Base-by-base conservation (phyloP, 768 basidiomycete genomes). In the Rhizopogon roseolus region DNA sequence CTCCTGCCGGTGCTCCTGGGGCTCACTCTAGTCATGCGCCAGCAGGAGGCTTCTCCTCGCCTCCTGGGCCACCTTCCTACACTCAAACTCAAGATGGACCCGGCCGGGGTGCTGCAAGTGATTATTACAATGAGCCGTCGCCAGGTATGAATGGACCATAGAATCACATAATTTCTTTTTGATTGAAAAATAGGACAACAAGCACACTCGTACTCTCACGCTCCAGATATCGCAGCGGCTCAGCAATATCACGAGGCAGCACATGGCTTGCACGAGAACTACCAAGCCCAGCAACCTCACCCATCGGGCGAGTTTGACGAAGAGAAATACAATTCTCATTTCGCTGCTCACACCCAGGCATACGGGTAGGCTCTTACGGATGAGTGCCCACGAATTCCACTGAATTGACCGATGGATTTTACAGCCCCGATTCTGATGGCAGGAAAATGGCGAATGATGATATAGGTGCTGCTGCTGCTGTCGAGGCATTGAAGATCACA, bases 401-500 rank as follows among this genome's bases (percentile, higher is more conserved):
- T 41, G 17, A 16, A 32, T 14, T 14, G 1, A 46, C 29, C 10
- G 29, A 32, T 32, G 9, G 8, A 32, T 40, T 25, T 45, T n/a
- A 8, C 17, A 37, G 38, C 13, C 36, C 42, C 1, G 16, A 14
- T 13, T 1, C 44, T 10, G 27, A 22, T 28, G 13, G 43, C 36
- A 69, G 60, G 34, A 64, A 64, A n/a, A 67, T 69, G 68, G 59
- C 55, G 19, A 29, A 55, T 1, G 57, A 68, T 13, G 16, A 57
- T 32, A 68, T 68, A 28, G 67, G 67, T 1, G 54, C 60, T 4
- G 67, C 67, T 3, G 67, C 67, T 8, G 67, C 67, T n/a, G 53
- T 68, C 46, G 67, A 68, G 19, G 67, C 67, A 1, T 27, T 68
- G 17, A 68, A 70, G 40, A 59, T 70, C 36, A 56, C 68, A 17